These are phyloP conservation scores for Mycena floridula DNA, from an alignment of 768 basidiomycete species.

Conservation along the genomic window DNA sequence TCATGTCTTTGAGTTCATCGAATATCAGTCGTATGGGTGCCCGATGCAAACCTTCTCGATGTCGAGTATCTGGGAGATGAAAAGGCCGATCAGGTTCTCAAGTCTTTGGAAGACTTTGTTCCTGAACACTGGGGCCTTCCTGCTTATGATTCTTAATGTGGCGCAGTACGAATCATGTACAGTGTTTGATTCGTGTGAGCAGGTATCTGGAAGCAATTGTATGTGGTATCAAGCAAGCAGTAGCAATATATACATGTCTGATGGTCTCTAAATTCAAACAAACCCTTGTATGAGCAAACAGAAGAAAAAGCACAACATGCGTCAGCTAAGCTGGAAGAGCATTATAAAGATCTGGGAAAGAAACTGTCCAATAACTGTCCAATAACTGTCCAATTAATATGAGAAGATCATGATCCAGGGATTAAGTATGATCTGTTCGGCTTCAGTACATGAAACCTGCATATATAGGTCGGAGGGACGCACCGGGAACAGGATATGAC, in stretches of 20 bases:
- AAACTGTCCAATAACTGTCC: too few species aligned
- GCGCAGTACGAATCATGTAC: too few species aligned
- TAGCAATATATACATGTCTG: too few species aligned
- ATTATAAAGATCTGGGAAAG: too few species aligned
- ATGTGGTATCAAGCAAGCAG: too few species aligned
- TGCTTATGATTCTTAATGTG: slow-evolving; percentile 35
- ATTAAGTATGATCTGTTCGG: slow-evolving; percentile 28
- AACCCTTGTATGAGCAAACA: too few species aligned
- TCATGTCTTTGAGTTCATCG: not conserved
- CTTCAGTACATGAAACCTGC: slow-evolving; percentile 32
- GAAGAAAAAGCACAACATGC: too few species aligned
- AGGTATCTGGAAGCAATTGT: too few species aligned
- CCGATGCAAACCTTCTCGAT: slow-evolving; percentile 60
- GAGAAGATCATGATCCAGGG: slow-evolving; percentile 69
- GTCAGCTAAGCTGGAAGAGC: too few species aligned
- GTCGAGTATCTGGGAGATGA: slow-evolving; percentile 43
- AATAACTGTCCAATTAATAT: slow-evolving; percentile 25
- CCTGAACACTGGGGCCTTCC: slow-evolving; percentile 84
- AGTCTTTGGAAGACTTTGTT: slow-evolving; percentile 64
- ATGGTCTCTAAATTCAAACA: too few species aligned
- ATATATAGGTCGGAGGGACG: slow-evolving; percentile 13
- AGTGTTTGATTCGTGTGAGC: too few species aligned
- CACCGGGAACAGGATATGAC: slow-evolving; percentile 33
- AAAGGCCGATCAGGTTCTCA: slow-evolving; percentile 51
- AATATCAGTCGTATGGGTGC: slow-evolving; percentile 74